Evolutionary conservation across 495 filamentous ascomycete species (phyloP).

Genomic region (Penicillium dipodomyicola): DNA sequence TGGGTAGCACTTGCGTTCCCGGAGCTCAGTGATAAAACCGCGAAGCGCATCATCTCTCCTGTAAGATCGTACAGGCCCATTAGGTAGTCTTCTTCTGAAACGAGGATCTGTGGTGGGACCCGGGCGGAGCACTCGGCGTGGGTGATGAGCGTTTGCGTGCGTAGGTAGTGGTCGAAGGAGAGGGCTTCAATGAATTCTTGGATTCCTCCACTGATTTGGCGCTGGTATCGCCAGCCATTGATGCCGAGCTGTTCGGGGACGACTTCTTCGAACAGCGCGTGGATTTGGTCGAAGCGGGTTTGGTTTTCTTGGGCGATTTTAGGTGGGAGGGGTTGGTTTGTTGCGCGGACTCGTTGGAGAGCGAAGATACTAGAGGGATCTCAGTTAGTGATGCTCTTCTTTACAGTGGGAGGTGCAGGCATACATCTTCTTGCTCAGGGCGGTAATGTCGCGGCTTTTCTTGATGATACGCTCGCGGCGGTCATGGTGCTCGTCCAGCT

Average conservation of each 20-base stretch:
- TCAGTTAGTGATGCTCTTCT: constrained; percentile 7
- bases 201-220: constrained; percentile 70
- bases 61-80: constrained; percentile 90
- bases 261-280: constrained; percentile 61
- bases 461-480: constrained; percentile 87
- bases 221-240: constrained; percentile 79
- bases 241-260: constrained; percentile 69
- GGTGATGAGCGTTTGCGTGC: constrained; percentile 69
- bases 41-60: constrained; percentile 95
- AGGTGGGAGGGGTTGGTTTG: constrained; percentile 61
- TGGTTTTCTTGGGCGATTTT: constrained; percentile 64
- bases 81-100: constrained; percentile 79
- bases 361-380: constrained; percentile 72
- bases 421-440: constrained; percentile 94
- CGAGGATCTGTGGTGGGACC: constrained; percentile 56
- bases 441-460: constrained; percentile 85
- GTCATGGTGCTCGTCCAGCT: constrained; percentile 93
- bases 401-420: not conserved
- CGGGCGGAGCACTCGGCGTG: constrained; percentile 51
- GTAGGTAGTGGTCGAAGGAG: constrained; percentile 83
- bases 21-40: constrained; percentile 62
- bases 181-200: constrained; percentile 93
- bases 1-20: constrained; percentile 21
- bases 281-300: constrained; percentile 63
- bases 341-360: constrained; percentile 72